Evolutionary conservation across 208 protist genomes (phyloP), one percentile per base, ranked within the genome.

Genomic region (Wallacemonas sp.): DNA sequence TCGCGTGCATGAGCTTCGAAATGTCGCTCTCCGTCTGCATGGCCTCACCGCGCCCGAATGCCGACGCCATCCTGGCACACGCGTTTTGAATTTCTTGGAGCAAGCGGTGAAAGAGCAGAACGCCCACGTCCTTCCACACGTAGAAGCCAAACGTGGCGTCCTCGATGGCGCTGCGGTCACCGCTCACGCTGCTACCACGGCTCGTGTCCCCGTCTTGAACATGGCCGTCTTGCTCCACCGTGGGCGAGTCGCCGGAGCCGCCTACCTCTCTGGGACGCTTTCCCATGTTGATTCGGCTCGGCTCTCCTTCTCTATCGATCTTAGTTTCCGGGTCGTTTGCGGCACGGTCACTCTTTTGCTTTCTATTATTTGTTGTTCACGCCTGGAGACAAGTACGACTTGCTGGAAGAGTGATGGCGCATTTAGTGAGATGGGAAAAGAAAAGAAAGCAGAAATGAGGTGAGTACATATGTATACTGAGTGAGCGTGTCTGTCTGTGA

Each of bases 101-200:
- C 0, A 87, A 20, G 18, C 84, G 70, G 26, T 81, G 73, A 65
- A 73, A 93, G 3, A 92, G 65, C 0, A 89, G 14, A 10, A 87
- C 78, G 45, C 83, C 78, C 22, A 95, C 77, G 14, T 92, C 79
- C 20, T 67, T 84, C 84, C 87, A 95, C 1, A 93, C 23, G 72
- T 81, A 92, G 14, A 71, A 48, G 44, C 86, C 86, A 52, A 95
- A 79, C 18, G 31, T 72, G 10, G 63, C 20, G 55, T 65, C 29
- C 23, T 61, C 66, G 1, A n/a, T 32, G 46, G 4, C 28, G 22
- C 31, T 57, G 18, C 8, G 26, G 3, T 22, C 39, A 23, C 52
- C 39, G 52, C 52, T 39, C 10, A 22, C 7, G 22, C 32, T 41
- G 38, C 22, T 74, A 44, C 48, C 50, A 39, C 61, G 41, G 39